Conservation (phyloP, 2,329 filamentous ascomycete species). For the Hypomyces rosellus region DNA sequence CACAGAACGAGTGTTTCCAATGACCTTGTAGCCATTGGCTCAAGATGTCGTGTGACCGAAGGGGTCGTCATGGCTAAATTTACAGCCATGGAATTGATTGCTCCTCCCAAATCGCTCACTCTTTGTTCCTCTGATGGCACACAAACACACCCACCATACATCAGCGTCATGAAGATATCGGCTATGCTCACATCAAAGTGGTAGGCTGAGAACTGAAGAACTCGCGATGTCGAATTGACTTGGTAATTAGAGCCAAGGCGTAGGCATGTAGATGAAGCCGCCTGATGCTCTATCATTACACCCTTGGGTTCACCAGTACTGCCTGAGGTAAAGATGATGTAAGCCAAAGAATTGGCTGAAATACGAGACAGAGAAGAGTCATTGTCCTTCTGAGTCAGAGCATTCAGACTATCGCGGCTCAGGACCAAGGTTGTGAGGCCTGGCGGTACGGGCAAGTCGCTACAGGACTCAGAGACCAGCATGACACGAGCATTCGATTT, state of each 20-base stretch:
- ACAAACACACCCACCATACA: slow-evolving; percentile 40
- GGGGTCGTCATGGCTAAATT: slow-evolving; percentile 10
- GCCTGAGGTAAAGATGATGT: slow-evolving; percentile 18
- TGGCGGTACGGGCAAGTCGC: too few species aligned
- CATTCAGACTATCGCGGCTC: neutral
- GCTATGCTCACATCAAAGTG: slow-evolving; percentile 17
- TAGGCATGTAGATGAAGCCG: slow-evolving; percentile 1
- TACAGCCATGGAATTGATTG: slow-evolving; percentile 32
- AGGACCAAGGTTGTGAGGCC: too few species aligned
- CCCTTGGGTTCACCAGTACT: slow-evolving; percentile 21
- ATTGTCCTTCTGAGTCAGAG: neutral
- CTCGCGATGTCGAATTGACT: slow-evolving; percentile 6
- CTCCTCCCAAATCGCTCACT: slow-evolving; percentile 38
- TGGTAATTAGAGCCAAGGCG: too few species aligned
- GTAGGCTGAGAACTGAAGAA: slow-evolving; percentile 18
- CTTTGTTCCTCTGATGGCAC: slow-evolving; percentile 48
- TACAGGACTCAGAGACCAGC: too few species aligned
- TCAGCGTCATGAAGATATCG: slow-evolving; percentile 13
- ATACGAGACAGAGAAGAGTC: neutral
- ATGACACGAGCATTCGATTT: too few species aligned
- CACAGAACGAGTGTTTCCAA: slow-evolving; percentile 10
- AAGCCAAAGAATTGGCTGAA: neutral
- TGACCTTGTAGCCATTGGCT: slow-evolving; percentile 5
- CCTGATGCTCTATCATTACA: slow-evolving; percentile 14
- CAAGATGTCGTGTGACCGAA: slow-evolving; percentile 10